A percentile compares a stretch with the other conserved stretches of the same genome.
phyloP scores from a whole-genome alignment of 192 early-diverging fungal species.

The Funneliformis mosseae region DNA sequence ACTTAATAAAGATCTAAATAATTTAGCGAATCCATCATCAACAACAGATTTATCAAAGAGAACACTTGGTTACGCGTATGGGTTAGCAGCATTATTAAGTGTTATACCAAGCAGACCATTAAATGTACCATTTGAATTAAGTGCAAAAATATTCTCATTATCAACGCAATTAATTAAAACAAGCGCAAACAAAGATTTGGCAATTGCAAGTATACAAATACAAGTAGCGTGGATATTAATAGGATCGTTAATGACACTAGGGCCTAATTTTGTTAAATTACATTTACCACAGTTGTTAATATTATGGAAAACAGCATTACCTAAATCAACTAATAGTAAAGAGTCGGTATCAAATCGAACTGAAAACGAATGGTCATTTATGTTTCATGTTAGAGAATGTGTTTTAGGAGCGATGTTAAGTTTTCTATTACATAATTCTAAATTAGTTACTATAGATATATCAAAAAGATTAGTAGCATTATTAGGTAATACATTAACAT shows the following conservation, averaged over 20 bases:
- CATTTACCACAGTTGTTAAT: conserved; percentile 76
- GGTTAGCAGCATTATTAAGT: conserved; percentile 68
- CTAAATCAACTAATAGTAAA: conserved; percentile 66
- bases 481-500: conserved; percentile 71
- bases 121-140: conserved; percentile 76
- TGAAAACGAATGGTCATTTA: conserved; percentile 67
- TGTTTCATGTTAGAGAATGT: conserved; percentile 61
- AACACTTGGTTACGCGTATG: conserved; percentile 66
- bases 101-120: conserved; percentile 67
- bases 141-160: conserved; percentile 77
- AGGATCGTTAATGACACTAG: conserved; percentile 72
- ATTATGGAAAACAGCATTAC: conserved; percentile 80
- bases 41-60: conserved; percentile 49
- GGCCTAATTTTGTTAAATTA: conserved; percentile 79
- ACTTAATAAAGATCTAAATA: conserved; percentile 71
- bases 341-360: conserved; percentile 55
- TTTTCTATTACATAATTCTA: conserved; percentile 71
- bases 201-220: conserved; percentile 61
- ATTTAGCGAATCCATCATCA: conserved; percentile 55
- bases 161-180: conserved; percentile 73
- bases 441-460: conserved; percentile 69
- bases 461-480: conserved; percentile 76
- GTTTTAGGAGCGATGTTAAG: conserved; percentile 72
- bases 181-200: conserved; percentile 58
- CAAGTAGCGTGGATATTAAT: conserved; percentile 83